Conservation (phyloP, 2,329 filamentous ascomycete species). For the Bertia moriformis region DNA sequence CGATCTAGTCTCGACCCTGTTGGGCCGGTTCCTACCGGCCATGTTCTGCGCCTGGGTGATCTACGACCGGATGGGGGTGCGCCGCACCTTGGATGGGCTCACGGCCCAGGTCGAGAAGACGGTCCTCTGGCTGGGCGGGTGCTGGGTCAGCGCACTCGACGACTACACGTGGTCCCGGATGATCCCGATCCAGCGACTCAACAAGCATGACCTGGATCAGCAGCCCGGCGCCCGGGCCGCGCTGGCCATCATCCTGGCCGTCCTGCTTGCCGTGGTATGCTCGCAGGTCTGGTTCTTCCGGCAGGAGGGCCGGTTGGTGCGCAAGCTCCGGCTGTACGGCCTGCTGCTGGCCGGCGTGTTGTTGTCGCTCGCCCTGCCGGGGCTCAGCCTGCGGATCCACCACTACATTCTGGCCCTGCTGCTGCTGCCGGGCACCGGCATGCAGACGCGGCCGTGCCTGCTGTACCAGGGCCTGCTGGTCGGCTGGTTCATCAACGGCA, state of each 20-base stretch:
- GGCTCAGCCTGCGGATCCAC: conserved; percentile 74
- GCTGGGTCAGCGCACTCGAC: conserved; percentile 80
- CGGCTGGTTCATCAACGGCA: conserved; percentile 84
- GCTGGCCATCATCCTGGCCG: conserved; percentile 60
- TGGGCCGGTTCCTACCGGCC: conserved; percentile 74
- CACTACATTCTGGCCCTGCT: conserved; percentile 86
- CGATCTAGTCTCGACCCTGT: conserved; percentile 59
- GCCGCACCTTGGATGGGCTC: conserved; percentile 55
- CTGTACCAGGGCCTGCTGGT: conserved; percentile 81
- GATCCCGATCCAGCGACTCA: conserved; percentile 88
- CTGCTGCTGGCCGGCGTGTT: conserved; percentile 54
- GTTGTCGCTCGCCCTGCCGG: conserved; percentile 57
- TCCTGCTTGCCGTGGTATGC: conserved; percentile 52
- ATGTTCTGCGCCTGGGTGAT: conserved; percentile 79
- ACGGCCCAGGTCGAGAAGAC: conserved; percentile 82
- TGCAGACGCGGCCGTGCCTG: conserved; percentile 74
- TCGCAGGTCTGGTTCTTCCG: conserved; percentile 77
- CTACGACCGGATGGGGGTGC: conserved; percentile 68
- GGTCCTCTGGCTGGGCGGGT: conserved; percentile 74
- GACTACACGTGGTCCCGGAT: conserved; percentile 81
- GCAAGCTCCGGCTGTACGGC: conserved; percentile 65
- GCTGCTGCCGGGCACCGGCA: conserved; percentile 71
- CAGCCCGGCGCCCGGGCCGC: conserved; percentile 82
- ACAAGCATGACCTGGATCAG: conserved; percentile 70
- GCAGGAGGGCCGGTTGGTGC: conserved; percentile 65